phyloP scores from a whole-genome alignment of 208 protist genomes.

The Strigomonas culicis region DNA sequence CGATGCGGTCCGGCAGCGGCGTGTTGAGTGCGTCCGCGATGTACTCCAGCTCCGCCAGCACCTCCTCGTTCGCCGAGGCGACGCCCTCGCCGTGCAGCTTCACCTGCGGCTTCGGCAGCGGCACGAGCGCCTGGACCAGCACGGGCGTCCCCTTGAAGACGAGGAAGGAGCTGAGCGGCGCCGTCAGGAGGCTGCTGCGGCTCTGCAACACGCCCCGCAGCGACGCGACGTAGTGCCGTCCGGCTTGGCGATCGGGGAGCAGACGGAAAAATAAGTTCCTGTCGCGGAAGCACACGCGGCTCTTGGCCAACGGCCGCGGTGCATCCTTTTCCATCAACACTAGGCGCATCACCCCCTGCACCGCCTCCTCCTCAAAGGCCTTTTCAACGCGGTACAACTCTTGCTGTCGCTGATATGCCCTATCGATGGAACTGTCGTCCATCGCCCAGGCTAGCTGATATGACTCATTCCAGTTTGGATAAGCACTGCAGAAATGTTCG shows the following conservation, averaged over 20 bases:
- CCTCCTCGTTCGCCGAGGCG: conserved; percentile 21
- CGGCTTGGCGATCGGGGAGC: conserved; percentile 35
- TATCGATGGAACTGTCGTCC: conserved; percentile 47
- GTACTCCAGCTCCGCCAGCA: conserved; percentile 35
- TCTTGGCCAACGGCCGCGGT: conserved; percentile 31
- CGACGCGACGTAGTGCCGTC: conserved; percentile 38
- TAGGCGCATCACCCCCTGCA: conserved; percentile 26
- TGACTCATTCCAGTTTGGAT: conserved; percentile 65
- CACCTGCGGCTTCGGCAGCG: conserved; percentile 25
- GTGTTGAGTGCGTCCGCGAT: conserved; percentile 47
- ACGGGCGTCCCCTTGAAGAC: conserved; percentile 55
- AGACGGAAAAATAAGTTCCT: conserved; percentile 65
- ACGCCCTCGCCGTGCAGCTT: conserved; percentile 30
- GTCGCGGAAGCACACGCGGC: conserved; percentile 37
- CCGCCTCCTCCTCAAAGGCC: conserved; percentile 40
- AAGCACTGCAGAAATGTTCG: conserved; percentile 29
- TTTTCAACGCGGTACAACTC: conserved; percentile 37
- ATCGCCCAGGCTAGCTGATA: conserved; percentile 75
- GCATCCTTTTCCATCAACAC: conserved; percentile 28
- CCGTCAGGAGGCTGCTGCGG: conserved; percentile 33
- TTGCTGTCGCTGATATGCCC: conserved; percentile 34
- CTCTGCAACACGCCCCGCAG: conserved; percentile 50
- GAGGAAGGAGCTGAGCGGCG: conserved; percentile 46
- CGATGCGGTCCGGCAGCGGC: conserved; percentile 22
- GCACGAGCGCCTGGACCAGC: conserved; percentile 44